phyloP scores from a whole-genome alignment of 2,329 filamentous ascomycete species.

The Colletotrichum agaves region DNA sequence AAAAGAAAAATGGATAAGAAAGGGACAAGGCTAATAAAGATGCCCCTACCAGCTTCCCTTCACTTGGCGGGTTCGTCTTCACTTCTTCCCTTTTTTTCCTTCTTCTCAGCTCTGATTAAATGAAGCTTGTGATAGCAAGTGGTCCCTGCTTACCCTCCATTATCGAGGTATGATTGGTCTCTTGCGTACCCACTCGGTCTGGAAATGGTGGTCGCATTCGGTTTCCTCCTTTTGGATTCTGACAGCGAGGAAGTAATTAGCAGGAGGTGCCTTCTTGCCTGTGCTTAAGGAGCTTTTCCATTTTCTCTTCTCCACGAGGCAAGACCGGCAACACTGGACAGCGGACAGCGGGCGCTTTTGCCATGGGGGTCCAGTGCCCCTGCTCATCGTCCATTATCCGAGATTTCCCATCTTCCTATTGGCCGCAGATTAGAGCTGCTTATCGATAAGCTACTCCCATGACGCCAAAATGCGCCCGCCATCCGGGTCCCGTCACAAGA shows the following conservation, averaged over 20 bases:
- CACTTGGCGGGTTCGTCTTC: too few relatives aligned
- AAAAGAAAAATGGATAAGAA: neutral
- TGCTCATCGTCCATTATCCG: neutral
- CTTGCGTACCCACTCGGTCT: neutral
- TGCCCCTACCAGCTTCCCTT: constrained; percentile 3
- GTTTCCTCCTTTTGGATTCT: constrained; percentile 14
- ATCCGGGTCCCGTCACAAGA: constrained; percentile 34
- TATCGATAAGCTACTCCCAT: constrained; percentile 34
- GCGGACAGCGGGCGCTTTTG: neutral
- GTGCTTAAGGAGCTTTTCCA: neutral
- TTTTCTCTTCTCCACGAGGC: neutral
- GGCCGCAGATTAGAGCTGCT: neutral
- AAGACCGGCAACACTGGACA: neutral
- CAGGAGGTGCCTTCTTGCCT: neutral
- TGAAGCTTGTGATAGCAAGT: constrained; percentile 26
- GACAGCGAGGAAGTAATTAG: neutral
- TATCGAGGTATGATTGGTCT: neutral
- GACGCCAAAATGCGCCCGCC: constrained; percentile 34
- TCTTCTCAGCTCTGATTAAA: constrained; percentile 24
- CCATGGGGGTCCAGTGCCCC: constrained; percentile 2
- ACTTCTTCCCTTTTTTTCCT: constrained; percentile 7
- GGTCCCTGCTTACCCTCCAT: constrained; percentile 8
- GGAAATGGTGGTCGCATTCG: constrained; percentile 14
- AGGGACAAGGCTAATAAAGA: neutral
- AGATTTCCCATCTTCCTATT: neutral